Conservation (phyloP, 129 eudicot species). For the Heracleum sosnowskyi region DNA sequence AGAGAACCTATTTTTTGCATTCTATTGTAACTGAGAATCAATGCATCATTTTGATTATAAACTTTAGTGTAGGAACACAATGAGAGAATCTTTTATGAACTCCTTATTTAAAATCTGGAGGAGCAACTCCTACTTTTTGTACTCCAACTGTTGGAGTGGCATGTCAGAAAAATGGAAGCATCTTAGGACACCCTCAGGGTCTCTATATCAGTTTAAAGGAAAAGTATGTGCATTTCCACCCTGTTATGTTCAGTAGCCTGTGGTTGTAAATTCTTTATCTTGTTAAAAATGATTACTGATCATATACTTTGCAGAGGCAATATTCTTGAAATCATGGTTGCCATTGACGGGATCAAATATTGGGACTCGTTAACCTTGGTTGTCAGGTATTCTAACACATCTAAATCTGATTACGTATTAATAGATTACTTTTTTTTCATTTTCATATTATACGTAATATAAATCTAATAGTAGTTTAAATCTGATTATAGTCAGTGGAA, state of each 20-base stretch:
- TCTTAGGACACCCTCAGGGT: slow-evolving; percentile 90
- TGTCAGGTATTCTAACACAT: slow-evolving; percentile 57
- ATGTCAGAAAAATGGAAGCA: slow-evolving; percentile 92
- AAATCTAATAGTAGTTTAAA: too few relatives aligned
- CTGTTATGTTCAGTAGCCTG: not conserved
- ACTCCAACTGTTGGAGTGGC: slow-evolving; percentile 99
- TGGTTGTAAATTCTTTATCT: not conserved
- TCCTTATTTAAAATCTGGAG: slow-evolving; percentile 87
- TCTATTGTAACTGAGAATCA: slow-evolving; percentile 10
- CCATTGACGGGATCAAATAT: slow-evolving; percentile 87
- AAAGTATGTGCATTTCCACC: slow-evolving; percentile 39
- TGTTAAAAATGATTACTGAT: slow-evolving; percentile 15
- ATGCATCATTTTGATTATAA: not conserved
- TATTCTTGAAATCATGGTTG: slow-evolving; percentile 91
- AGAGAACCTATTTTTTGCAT: not conserved
- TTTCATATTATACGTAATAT: too few relatives aligned
- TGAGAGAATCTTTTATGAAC: slow-evolving; percentile 77
- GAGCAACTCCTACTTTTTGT: slow-evolving; percentile 91
- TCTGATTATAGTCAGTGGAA: too few relatives aligned
- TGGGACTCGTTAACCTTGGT: slow-evolving; percentile 98
- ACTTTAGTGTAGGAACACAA: slow-evolving; percentile 65
- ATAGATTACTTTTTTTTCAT: too few relatives aligned
- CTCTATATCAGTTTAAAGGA: too few relatives aligned
- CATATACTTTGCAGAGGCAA: slow-evolving; percentile 48
- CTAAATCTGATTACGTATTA: too few relatives aligned